These are phyloP conservation scores for Alternaria sp. DNA, from an alignment of 2,329 filamentous ascomycete genomes.

Conservation along the genomic window DNA sequence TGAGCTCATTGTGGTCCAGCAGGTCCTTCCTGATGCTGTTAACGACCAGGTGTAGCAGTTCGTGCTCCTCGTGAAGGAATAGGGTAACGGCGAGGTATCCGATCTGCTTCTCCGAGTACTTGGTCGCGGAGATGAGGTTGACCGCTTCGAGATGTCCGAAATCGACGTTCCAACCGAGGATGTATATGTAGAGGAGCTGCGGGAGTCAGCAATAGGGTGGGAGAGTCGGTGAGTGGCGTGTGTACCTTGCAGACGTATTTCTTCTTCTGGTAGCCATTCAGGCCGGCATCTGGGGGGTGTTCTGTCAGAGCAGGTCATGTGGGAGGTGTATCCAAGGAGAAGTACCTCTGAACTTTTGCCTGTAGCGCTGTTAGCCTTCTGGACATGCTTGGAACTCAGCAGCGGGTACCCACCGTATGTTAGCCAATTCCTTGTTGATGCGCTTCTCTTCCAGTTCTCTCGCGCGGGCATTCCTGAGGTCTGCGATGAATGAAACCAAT, in stretches of 20 bases:
- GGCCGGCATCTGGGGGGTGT: slow-evolving; percentile 69
- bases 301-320: slow-evolving; percentile 18
- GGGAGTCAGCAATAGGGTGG: slow-evolving; percentile 8
- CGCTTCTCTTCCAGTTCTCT: slow-evolving; percentile 97
- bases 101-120: slow-evolving; percentile 99
- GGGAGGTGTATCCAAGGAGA: background rate
- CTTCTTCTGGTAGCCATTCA: slow-evolving; percentile 98
- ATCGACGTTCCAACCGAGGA: slow-evolving; percentile 98
- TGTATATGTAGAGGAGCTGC: slow-evolving; percentile 94
- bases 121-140: slow-evolving; percentile 93
- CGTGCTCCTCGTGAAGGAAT: slow-evolving; percentile 96
- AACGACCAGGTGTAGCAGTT: slow-evolving; percentile 92
- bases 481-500: slow-evolving; percentile 97
- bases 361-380: slow-evolving; percentile 44
- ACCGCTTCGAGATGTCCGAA: slow-evolving; percentile 98
- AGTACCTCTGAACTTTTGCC: slow-evolving; percentile 89
- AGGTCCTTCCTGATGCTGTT: slow-evolving; percentile 98
- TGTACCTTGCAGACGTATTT: slow-evolving; percentile 98
- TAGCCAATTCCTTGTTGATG: slow-evolving; percentile 99
- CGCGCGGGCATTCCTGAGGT: slow-evolving; percentile 91
- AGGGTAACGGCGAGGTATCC: slow-evolving; percentile 97
- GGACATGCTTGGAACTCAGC: slow-evolving; percentile 1
- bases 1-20: slow-evolving; percentile 92
- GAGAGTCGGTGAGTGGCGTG: background rate
- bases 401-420: slow-evolving; percentile 72